A percentile compares a stretch with the other conserved stretches of the same genome.
Evolutionary conservation across 768 basidiomycete species (phyloP).

Genomic region (Boletus subcaerulescens): DNA sequence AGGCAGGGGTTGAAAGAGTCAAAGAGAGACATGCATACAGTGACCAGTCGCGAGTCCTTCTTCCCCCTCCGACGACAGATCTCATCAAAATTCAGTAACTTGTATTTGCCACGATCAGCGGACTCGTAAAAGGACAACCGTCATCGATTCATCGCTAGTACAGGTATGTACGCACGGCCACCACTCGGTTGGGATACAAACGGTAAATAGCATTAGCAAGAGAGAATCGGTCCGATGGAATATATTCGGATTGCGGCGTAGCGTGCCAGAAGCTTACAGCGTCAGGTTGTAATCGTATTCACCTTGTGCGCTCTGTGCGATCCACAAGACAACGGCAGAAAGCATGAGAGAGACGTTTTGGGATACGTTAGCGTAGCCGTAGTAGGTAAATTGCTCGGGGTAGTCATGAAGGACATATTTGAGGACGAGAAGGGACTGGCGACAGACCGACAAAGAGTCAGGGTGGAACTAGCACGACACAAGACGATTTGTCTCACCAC

Average conservation of each 20-base stretch:
- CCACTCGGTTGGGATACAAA: conserved; percentile 7
- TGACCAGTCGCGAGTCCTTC: no score
- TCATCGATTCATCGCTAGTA: background rate
- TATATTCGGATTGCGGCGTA: background rate
- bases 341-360: conserved; percentile 87
- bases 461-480: background rate
- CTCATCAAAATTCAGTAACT: background rate
- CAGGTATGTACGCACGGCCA: background rate
- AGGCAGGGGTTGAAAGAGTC: no score
- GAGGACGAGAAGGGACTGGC: conserved; percentile 80
- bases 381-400: conserved; percentile 76
- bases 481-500: conserved; percentile 57
- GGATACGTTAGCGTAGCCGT: conserved; percentile 93
- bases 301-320: conserved; percentile 77
- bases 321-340: conserved; percentile 87
- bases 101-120: background rate
- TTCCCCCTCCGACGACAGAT: background rate
- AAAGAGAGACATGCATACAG: no score
- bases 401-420: conserved; percentile 83
- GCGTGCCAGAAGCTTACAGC: conserved; percentile 35
- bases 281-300: conserved; percentile 96
- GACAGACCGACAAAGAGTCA: background rate
- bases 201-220: conserved; percentile 6
- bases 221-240: background rate
- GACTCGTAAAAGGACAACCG: background rate